Evolutionary conservation across 208 protist genomes (phyloP), one percentile per base, ranked within the genome.

Genomic region (Leishmania aethiopica): DNA sequence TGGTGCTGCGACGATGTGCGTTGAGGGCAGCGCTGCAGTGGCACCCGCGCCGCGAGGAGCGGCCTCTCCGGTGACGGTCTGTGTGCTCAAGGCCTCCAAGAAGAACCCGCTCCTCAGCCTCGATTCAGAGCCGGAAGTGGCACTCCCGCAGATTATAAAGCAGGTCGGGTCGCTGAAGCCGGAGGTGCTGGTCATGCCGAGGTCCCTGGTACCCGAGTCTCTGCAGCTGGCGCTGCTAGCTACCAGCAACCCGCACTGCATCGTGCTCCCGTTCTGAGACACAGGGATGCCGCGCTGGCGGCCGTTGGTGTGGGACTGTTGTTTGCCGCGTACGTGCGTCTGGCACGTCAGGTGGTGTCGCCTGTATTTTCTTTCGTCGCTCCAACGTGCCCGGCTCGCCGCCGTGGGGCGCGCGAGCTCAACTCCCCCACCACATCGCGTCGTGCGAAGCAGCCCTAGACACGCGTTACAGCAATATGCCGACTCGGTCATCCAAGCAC

Each of bases 51-150:
- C 53, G 25, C 75, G 57, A 1, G 51, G 32, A 13, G 35, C n/a
- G 1, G 22, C 42, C 55, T 85, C 90, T n/a, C 81, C 82, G 11
- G 88, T 95, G 19, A 84, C 83, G 1, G 67, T 93, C 28, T 91
- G 89, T 78, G 59, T 76, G 45, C 77, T 97, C n/a, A 93, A 90
- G 72, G 47, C 86, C 17, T 89, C 89, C 22, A 97, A 97, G 80
- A 89, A 93, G n/a, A 66, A 86, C 10, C 47, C 86, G 15, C 67
- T 60, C 17, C 49, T 86, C 1, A 77, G 60, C 25, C 64, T 86
- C 3, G 74, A 81, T 22, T 85, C 88, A 1, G 90, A 85, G 35
- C 76, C 89, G 32, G 83, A 77, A 35, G 86, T 92, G 62, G 86
- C 78, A 32, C 72, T 90, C 49, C 62, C 79, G 67, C 94, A 97